Evolutionary conservation across 2,329 filamentous ascomycete species (phyloP).

Genomic region (Ascosphaera aggregata): DNA sequence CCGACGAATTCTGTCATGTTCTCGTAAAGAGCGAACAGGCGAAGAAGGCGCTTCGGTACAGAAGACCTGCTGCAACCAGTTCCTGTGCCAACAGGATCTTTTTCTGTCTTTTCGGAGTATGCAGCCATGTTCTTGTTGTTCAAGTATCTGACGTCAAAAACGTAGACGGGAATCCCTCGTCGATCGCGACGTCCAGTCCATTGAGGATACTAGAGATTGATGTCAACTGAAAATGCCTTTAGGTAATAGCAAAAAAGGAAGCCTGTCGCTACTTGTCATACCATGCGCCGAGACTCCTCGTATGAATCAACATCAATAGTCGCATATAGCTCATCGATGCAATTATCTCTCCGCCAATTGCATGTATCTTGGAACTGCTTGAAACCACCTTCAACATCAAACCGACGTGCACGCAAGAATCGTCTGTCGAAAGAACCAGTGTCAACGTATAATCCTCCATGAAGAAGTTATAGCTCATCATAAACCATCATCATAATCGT

Average conservation of each 20-base stretch:
- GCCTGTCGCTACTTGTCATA: constrained; percentile 32
- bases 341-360: constrained; percentile 60
- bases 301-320: constrained; percentile 72
- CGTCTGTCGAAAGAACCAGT: constrained; percentile 31
- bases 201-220: constrained; percentile 50
- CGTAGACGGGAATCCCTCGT: constrained; percentile 75
- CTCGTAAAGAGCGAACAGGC: constrained; percentile 83
- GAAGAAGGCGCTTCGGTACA: constrained; percentile 47
- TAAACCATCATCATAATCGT: constrained; percentile 5
- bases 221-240: constrained; percentile 6
- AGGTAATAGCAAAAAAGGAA: constrained; percentile 3
- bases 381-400: constrained; percentile 53
- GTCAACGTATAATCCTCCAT: background rate
- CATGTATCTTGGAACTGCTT: constrained; percentile 74
- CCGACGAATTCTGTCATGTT: constrained; percentile 72
- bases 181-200: constrained; percentile 82
- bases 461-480: constrained; percentile 1
- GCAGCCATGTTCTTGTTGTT: constrained; percentile 58
- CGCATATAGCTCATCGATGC: constrained; percentile 57
- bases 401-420: constrained; percentile 66
- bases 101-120: constrained; percentile 31
- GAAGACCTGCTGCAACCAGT: constrained; percentile 13
- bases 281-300: constrained; percentile 49
- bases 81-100: constrained; percentile 24
- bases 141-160: constrained; percentile 67